These are phyloP conservation scores for Kurtzmaniella natalensis DNA, from an alignment of 1,139 yeast species.

Conservation along the genomic window DNA sequence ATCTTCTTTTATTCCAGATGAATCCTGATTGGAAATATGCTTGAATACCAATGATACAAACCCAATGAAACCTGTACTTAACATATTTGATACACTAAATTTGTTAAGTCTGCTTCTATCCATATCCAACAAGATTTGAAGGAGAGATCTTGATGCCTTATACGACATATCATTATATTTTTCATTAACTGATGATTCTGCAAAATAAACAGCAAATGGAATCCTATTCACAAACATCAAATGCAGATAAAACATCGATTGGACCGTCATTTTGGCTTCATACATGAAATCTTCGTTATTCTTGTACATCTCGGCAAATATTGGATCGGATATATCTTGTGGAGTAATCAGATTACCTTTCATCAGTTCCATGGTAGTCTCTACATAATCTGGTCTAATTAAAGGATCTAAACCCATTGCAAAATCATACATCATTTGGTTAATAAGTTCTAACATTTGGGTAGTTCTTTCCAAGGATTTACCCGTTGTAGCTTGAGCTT, in stretches of 20 bases:
- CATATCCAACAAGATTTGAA: constrained; percentile 7
- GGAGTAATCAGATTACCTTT: constrained; percentile 4
- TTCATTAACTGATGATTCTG: constrained; percentile 5
- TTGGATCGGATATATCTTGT: not conserved
- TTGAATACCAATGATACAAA: constrained; percentile 7
- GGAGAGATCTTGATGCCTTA: constrained; percentile 10
- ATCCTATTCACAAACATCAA: constrained; percentile 12
- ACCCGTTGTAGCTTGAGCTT: constrained; percentile 8
- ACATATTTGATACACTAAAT: not conserved
- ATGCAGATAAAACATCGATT: constrained; percentile 10
- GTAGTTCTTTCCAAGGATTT: not conserved
- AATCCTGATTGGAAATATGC: not conserved
- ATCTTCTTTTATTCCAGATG: constrained; percentile 1
- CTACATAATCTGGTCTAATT: constrained; percentile 12
- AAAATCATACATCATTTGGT: constrained; percentile 15
- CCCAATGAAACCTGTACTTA: constrained; percentile 3
- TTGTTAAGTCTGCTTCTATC: constrained; percentile 2
- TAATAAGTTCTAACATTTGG: constrained; percentile 9
- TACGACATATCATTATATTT: constrained; percentile 10
- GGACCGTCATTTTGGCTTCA: constrained; percentile 8
- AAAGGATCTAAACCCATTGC: constrained; percentile 17
- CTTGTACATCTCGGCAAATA: not conserved
- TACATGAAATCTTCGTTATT: constrained; percentile 2
- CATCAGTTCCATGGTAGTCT: not conserved
- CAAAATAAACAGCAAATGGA: constrained; percentile 9